Evolutionary conservation across 768 basidiomycete genomes (phyloP), one percentile per base, ranked within the genome.

Genomic region (Saitozyma sp.): DNA sequence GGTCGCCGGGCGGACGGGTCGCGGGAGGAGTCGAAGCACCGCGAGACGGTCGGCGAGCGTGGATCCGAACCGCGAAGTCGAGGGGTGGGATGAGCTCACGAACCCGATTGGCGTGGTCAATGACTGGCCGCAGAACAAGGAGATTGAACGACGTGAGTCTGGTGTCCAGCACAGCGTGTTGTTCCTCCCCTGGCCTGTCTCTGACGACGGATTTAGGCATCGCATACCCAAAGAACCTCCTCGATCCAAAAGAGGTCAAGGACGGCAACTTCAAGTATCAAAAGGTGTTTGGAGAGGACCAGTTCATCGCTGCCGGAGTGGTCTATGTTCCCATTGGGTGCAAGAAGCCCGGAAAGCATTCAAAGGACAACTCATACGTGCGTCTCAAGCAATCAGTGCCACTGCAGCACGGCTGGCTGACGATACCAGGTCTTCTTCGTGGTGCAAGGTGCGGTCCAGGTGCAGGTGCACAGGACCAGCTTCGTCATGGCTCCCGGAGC

Each of bases 361-460:
- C 92, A 1, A 93, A 90, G 75, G 96, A 98, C 73, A 99, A 98
- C 69, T 91, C 91, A 29, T 94, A 90, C 76, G 91, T 92, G 65
- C 68, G 90, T 83, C 40, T 51, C 17, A 14, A 48, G 41, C 20
- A 7, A 54, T 10, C 4, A 43, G 10, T 14, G 37, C 37, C 14
- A n/a, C 49, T 2, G 5, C 51, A 3, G 17, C 38, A 17, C 10
- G 53, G 54, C 58, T 61, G 59, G 59, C 43, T 8, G 8, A 20
- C 19, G 2, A 29, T 29, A 29, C 5, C 70, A 89, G 88, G 83
- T 88, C 2, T 88, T 90, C 81, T 88, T 88, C 75, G 87, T 94
- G 50, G 85, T 92, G 59, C 86, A 91, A 80, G 96, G 96, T 10
- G 90, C 91, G 2, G 88, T 98, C 11, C 88, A 88, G 51, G 88